These are phyloP conservation scores for Dillenia suffruticosa DNA, from an alignment of 164 flowering plant genomes.

Conservation along the genomic window DNA sequence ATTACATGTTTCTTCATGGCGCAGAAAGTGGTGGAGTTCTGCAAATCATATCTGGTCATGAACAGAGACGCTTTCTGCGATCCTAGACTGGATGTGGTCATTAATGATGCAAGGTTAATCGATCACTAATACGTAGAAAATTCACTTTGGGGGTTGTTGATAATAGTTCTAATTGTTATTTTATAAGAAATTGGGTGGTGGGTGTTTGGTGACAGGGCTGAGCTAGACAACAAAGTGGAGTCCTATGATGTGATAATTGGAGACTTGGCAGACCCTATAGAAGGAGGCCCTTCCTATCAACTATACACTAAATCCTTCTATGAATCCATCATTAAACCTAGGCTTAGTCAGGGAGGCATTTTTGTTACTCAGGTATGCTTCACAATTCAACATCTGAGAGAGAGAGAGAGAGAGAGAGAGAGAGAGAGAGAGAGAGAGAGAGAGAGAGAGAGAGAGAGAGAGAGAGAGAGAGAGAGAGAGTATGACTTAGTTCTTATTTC, in stretches of 20 bases:
- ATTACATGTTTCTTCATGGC: neutral
- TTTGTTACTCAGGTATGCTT: conserved; percentile 81
- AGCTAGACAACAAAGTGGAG: conserved; percentile 58
- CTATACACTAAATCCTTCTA: conserved; percentile 95
- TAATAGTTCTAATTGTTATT: neutral
- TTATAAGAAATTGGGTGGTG: neutral
- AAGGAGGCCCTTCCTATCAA: conserved; percentile 95
- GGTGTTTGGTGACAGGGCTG: conserved; percentile 45
- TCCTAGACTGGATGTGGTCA: conserved; percentile 73
- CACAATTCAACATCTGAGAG: neutral
- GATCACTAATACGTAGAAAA: neutral
- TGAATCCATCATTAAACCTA: conserved; percentile 65
- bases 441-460: neutral
- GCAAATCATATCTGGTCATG: conserved; percentile 62
- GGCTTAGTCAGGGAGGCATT: conserved; percentile 62
- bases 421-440: neutral
- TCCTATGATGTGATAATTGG: conserved; percentile 82
- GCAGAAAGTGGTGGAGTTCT: conserved; percentile 94
- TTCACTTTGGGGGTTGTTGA: neutral
- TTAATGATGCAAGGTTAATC: conserved; percentile 76
- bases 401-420: neutral
- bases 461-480: neutral
- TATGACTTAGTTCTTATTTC: neutral
- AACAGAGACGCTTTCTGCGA: conserved; percentile 80
- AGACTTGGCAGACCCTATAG: conserved; percentile 90